Evolutionary conservation across 192 early-diverging fungal species (phyloP).

Genomic region (Chytriomyces hyalinus): DNA sequence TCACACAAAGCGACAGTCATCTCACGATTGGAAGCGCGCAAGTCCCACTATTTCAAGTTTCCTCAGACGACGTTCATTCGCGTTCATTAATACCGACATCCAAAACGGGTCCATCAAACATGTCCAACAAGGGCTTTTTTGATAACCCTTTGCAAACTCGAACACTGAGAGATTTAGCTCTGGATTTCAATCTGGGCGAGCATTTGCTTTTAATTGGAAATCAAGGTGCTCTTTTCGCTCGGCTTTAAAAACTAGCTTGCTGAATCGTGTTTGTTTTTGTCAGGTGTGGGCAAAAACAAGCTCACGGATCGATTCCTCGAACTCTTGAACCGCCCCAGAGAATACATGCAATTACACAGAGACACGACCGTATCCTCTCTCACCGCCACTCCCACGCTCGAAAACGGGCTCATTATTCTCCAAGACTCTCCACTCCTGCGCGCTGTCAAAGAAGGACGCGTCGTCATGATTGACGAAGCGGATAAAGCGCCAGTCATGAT

Average conservation of each 20-base stretch:
- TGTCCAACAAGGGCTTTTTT: slow-evolving; percentile 63
- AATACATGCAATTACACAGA: slow-evolving; percentile 82
- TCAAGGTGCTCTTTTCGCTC: slow-evolving; percentile 54
- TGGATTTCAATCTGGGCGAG: slow-evolving; percentile 76
- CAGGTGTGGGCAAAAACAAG: slow-evolving; percentile 52
- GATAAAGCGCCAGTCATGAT: slow-evolving; percentile 84
- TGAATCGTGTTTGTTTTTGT: not conserved
- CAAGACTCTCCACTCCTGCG: slow-evolving; percentile 74
- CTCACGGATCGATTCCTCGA: slow-evolving; percentile 70
- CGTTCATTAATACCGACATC: slow-evolving; percentile 37
- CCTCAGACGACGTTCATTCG: slow-evolving; percentile 30
- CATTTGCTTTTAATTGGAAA: slow-evolving; percentile 82
- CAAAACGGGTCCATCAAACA: not conserved
- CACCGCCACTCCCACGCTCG: slow-evolving; percentile 73
- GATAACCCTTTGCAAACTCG: slow-evolving; percentile 77
- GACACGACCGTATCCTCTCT: slow-evolving; percentile 81
- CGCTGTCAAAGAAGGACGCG: slow-evolving; percentile 61
- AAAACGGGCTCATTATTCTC: slow-evolving; percentile 70
- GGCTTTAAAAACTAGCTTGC: not conserved
- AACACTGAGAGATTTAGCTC: slow-evolving; percentile 73
- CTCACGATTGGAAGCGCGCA: slow-evolving; percentile 32
- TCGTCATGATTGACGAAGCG: slow-evolving; percentile 81
- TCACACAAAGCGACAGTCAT: not conserved
- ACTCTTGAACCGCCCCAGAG: slow-evolving; percentile 67
- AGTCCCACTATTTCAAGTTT: slow-evolving; percentile 32